These are phyloP conservation scores for Pseudogymnoascus sp. DNA, from an alignment of 2,329 filamentous ascomycete species.

Conservation along the genomic window DNA sequence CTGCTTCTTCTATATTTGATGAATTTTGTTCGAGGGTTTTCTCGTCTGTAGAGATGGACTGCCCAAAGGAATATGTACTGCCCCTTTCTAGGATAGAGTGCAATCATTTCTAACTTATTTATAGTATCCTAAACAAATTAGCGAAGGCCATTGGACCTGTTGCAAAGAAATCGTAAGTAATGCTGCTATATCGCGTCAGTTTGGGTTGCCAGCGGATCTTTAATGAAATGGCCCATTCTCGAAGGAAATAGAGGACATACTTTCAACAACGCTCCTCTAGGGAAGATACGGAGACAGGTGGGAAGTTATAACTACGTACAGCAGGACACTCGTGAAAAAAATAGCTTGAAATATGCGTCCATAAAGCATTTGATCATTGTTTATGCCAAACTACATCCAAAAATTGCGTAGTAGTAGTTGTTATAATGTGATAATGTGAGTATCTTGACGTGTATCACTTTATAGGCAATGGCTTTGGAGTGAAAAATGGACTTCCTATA, in stretches of 20 bases:
- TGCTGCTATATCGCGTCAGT: neutral
- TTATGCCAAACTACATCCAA: neutral
- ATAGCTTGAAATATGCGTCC: neutral
- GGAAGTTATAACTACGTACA: neutral
- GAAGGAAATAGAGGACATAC: neutral
- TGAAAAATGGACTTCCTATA: too few species aligned
- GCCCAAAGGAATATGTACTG: too few species aligned
- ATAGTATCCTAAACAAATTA: neutral
- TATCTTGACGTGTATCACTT: too few species aligned
- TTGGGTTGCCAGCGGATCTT: neutral
- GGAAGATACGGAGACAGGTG: too few species aligned
- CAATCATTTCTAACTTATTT: neutral
- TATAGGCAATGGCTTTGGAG: too few species aligned
- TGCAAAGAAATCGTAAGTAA: neutral
- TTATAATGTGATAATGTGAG: too few species aligned
- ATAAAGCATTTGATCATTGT: neutral
- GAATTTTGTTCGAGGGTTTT: too few species aligned
- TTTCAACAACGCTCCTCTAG: neutral
- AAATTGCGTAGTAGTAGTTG: neutral
- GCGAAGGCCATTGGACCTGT: neutral
- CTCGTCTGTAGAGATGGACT: too few species aligned
- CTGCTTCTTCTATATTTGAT: too few species aligned
- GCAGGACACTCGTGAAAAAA: neutral
- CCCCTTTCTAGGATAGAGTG: neutral
- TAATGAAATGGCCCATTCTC: neutral